Evolutionary conservation across 2,329 filamentous ascomycete genomes (phyloP).

Genomic region (Biscogniauxia mediterranea): DNA sequence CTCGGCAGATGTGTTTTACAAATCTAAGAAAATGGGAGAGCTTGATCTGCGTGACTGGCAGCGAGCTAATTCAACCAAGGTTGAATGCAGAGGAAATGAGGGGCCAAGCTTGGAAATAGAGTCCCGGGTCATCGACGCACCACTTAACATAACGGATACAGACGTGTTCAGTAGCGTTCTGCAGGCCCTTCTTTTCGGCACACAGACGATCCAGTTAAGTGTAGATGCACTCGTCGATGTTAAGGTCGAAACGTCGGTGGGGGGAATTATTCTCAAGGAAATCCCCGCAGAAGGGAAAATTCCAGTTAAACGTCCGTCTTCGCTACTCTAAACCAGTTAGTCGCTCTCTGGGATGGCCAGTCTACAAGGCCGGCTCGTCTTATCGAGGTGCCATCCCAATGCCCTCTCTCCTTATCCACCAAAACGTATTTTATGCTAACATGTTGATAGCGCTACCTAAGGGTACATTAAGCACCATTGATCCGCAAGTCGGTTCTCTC

Average conservation of each 20-base stretch:
- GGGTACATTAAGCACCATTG: constrained; percentile 46
- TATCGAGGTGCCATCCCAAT: constrained; percentile 18
- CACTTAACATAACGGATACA: constrained; percentile 77
- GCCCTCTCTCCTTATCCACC: constrained; percentile 16
- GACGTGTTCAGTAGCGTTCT: constrained; percentile 78
- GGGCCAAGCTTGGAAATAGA: constrained; percentile 68
- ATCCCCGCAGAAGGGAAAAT: constrained; percentile 85
- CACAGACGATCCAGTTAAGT: constrained; percentile 64
- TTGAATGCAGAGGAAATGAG: constrained; percentile 55
- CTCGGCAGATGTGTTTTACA: constrained; percentile 76
- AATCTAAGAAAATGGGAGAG: constrained; percentile 73
- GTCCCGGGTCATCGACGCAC: constrained; percentile 74
- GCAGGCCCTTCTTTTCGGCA: constrained; percentile 76
- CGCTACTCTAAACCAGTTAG: constrained; percentile 46
- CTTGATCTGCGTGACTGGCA: constrained; percentile 83
- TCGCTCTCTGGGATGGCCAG: constrained; percentile 30
- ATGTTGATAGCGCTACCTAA: constrained; percentile 54
- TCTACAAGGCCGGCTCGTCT: constrained; percentile 21
- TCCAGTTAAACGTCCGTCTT: constrained; percentile 88
- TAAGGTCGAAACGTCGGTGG: constrained; percentile 76
- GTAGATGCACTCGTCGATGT: constrained; percentile 82
- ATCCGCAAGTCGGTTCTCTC: constrained; percentile 68
- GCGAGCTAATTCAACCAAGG: constrained; percentile 72
- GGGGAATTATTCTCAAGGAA: constrained; percentile 74
- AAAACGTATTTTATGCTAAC: constrained; percentile 33